Base-by-base conservation (phyloP, 768 basidiomycete genomes). In the Kwoniella botswanensis region DNA sequence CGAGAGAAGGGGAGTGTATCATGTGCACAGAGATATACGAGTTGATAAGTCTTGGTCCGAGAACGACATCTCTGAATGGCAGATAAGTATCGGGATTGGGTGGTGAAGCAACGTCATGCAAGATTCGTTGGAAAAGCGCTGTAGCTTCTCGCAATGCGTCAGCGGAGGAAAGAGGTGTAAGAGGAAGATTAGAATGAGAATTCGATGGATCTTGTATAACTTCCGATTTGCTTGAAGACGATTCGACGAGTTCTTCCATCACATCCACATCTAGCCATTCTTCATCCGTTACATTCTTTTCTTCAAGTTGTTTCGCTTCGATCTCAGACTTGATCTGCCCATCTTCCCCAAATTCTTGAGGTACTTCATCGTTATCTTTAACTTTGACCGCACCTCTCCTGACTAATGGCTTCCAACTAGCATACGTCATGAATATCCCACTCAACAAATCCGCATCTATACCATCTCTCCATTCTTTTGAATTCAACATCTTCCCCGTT, bases 361-460 rank as follows among this genome's bases (percentile, higher is more conserved):
- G n/a, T 5, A 58, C 26, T 17, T 64, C 29, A 22, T n/a, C 46
- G 26, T 53, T 22, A 53, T 55, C 67, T 67, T 55, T 65, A 26
- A 89, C 57, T 65, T 85, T 84, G 9, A 90, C 87, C 13, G 85
- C 82, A 3, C 85, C 83, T 58, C 90, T 86, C 59, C 81, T 85
- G 82, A 93, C 90, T 0, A 91, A 89, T 2, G 91, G 90, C 52
- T 85, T 86, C 84, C 93, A 94, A 3, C 91, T 85, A 0, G 93
- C 89, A 84, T 98, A 97, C 0, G 93, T 87, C 83, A 95, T 91
- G 83, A 98, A 94, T 41, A 95, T 83, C 76, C 92, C 91, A 77
- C 87, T 87, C 90, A 97, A 90, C 54, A 91, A 85, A 72, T 90
- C 88, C 66, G 91, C 90, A 71, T 92, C 87, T 22, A 88, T 79